Evolutionary conservation across 2,329 filamentous ascomycete species (phyloP).

Genomic region (Lasiodiplodia citricola): DNA sequence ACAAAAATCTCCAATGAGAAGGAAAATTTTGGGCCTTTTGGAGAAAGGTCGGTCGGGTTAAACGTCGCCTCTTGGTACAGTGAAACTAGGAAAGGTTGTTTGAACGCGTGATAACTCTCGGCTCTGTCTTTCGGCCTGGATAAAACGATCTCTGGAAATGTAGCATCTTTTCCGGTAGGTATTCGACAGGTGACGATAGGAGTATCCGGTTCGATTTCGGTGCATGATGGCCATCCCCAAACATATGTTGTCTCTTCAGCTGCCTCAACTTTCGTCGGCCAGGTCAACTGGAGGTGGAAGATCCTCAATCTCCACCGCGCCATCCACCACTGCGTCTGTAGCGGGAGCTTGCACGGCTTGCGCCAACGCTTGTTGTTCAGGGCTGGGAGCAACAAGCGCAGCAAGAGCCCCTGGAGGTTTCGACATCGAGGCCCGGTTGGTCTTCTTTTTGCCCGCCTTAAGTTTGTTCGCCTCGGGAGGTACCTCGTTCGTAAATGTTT

Average conservation of each 20-base stretch:
- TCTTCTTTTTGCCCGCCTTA: slow-evolving; percentile 26
- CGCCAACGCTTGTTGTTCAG: slow-evolving; percentile 16
- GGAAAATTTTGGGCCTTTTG: not conserved
- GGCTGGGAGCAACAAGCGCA: not conserved
- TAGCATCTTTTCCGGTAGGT: not conserved
- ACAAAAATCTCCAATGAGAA: not conserved
- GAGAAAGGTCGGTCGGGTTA: not conserved
- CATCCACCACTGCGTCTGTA: slow-evolving; percentile 8
- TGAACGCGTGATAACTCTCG: not conserved
- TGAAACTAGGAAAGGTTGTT: not conserved
- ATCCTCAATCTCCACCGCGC: not conserved
- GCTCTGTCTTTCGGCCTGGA: not conserved
- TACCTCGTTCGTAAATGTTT: slow-evolving; percentile 66
- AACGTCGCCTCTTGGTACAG: not conserved
- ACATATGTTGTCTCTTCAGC: not conserved
- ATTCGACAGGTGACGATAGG: not conserved
- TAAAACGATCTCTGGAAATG: not conserved
- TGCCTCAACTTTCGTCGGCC: not conserved
- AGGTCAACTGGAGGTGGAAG: not conserved
- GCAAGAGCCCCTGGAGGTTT: slow-evolving; percentile 1
- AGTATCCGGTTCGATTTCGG: not conserved
- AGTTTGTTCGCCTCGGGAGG: slow-evolving; percentile 39
- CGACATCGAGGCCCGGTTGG: slow-evolving; percentile 20
- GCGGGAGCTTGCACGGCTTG: slow-evolving; percentile 15
- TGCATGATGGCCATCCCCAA: not conserved